Percentiles rank a stretch among this genome's conserved stretches.
These are phyloP conservation scores for Panicum miliaceum DNA, from an alignment of 176 grass and related monocot species.

Conservation along the genomic window DNA sequence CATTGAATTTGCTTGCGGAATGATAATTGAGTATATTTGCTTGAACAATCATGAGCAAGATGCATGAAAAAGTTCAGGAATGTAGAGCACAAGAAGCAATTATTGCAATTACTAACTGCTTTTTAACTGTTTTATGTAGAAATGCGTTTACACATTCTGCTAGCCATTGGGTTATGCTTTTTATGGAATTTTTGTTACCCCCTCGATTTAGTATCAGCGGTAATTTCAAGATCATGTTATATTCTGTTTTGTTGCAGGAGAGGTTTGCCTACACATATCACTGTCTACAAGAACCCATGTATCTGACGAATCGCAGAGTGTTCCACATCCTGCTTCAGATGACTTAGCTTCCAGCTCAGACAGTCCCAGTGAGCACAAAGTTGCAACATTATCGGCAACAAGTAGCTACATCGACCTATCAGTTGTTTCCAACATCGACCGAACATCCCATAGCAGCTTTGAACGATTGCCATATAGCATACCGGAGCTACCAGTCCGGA, in stretches of 20 bases:
- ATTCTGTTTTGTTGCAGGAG: conserved; percentile 53
- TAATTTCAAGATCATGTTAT: background rate
- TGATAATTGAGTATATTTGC: background rate
- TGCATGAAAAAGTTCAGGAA: background rate
- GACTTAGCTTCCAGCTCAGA: conserved; percentile 78
- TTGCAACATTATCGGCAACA: conserved; percentile 33
- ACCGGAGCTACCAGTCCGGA: conserved; percentile 25
- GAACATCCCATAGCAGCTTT: conserved; percentile 22
- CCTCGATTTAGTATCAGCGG: background rate
- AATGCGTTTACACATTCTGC: background rate
- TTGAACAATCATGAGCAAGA: background rate
- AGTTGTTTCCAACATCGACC: conserved; percentile 35
- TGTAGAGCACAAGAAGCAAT: background rate
- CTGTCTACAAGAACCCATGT: conserved; percentile 60
- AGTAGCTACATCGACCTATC: conserved; percentile 51
- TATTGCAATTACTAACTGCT: background rate
- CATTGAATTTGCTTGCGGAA: background rate
- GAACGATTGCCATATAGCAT: conserved; percentile 20
- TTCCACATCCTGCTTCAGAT: conserved; percentile 52
- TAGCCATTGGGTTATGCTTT: background rate
- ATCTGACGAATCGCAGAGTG: conserved; percentile 33
- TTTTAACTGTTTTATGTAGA: no score
- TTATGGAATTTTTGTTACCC: no score
- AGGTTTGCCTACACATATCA: conserved; percentile 70
- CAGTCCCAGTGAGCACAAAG: conserved; percentile 61